Evolutionary conservation across 257 asterid genomes (phyloP), one percentile per base, ranked within the genome.

Genomic region (Buddleja alternifolia): DNA sequence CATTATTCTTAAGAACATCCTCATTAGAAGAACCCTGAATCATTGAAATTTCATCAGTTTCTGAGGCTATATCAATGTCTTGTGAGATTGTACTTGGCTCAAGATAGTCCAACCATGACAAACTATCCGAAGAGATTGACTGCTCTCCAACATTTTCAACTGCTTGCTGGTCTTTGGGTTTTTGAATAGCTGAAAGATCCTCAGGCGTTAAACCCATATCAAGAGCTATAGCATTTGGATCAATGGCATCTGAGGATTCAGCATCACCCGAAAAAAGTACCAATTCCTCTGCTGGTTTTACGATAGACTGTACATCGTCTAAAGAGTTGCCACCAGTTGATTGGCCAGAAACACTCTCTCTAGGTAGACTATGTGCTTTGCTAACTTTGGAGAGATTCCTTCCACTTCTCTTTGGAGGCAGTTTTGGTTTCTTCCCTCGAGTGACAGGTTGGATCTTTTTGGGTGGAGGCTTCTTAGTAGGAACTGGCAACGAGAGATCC

Each of bases 401-500:
- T 54, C 80, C 84, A 54, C 66, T 76, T 81, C 79, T 82, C 83
- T 67, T 88, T 32, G 96, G 89, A 47, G 96, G 95, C 44, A 76
- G 78, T 79, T 90, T 90, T 10, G 84, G 66, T 76, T 88, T 90
- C 83, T 89, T 90, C 63, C 82, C 84, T 25, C 90, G 85, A 80
- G 74, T 42, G 40, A 72, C 78, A 56, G 63, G 78, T 72, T 78
- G 96, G 24, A 50, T 44, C 81, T 64, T 82, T 75, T 48, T 84
- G 51, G 83, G 66, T 10, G 86, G 80, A 73, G 93, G 82, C 80
- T 85, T 90, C 82, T 87, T 93, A 40, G 85, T 84, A 66, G 97
- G 99, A 76, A 90, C 90, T 3, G 97, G 90, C 83, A 93, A 80
- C 0, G 97, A 93, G 41, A 93, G 89, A 85, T 90, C 97, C 74